Conservation (phyloP, 441 rosid genomes). For the Eutrema salsugineum region DNA sequence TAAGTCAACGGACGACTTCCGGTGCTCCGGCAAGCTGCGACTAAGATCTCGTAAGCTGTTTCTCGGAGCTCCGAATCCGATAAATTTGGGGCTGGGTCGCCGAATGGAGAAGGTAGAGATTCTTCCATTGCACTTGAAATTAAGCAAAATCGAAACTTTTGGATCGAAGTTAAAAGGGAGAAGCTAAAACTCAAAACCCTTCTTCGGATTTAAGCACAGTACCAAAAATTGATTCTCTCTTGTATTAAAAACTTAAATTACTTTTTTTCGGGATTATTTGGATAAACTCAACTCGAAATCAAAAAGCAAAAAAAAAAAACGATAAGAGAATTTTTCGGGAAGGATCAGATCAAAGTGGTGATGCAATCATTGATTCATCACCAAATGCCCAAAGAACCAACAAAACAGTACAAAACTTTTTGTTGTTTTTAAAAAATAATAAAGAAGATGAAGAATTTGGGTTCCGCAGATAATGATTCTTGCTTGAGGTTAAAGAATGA, state of each 20-base stretch:
- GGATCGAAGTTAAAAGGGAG: neutral
- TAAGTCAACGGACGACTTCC: slow-evolving; percentile 60
- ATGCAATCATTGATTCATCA: slow-evolving; percentile 7
- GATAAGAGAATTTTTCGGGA: neutral
- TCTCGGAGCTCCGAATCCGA: slow-evolving; percentile 65
- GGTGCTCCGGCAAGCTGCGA: slow-evolving; percentile 54
- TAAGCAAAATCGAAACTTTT: neutral
- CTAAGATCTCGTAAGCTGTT: slow-evolving; percentile 71
- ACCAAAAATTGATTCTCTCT: neutral
- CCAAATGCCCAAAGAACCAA: slow-evolving; percentile 1
- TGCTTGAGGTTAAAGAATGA: slow-evolving; percentile 30
- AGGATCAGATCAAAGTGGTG: slow-evolving; percentile 1
- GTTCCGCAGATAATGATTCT: slow-evolving; percentile 22
- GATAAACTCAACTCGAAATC: neutral
- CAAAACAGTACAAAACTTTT: neutral
- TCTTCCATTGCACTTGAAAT: slow-evolving; percentile 28
- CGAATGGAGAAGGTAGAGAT: slow-evolving; percentile 41
- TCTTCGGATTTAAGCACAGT: neutral
- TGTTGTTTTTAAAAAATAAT: neutral
- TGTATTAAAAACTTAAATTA: neutral
- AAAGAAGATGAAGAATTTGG: neutral
- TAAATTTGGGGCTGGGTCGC: slow-evolving; percentile 36
- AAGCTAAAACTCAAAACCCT: slow-evolving; percentile 6
- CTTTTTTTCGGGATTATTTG: neutral
- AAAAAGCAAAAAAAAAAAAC: neutral